Conservation (phyloP, 805 yeast species). For the Pichia insulana region DNA sequence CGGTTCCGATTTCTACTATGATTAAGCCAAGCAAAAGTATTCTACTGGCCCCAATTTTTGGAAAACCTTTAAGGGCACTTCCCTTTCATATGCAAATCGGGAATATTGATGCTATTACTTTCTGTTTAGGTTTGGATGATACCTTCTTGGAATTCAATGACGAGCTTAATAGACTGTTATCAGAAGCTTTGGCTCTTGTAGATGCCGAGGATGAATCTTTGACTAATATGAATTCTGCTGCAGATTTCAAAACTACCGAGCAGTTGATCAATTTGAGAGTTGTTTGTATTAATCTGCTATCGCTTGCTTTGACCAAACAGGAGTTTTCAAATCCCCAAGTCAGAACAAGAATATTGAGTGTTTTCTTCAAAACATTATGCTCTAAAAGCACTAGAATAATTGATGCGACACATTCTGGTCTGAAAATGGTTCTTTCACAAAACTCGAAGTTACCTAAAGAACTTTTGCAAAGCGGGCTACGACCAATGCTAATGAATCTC, state of each 20-base stretch:
- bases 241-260: slow-evolving; percentile 81
- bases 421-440: slow-evolving; percentile 73
- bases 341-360: slow-evolving; percentile 79
- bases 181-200: slow-evolving; percentile 88
- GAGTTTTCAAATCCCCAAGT: slow-evolving; percentile 65
- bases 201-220: slow-evolving; percentile 97
- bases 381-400: slow-evolving; percentile 80
- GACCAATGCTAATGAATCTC: slow-evolving; percentile 91
- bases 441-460: slow-evolving; percentile 90
- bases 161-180: slow-evolving; percentile 72
- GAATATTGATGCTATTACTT: slow-evolving; percentile 93
- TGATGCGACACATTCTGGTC: slow-evolving; percentile 87
- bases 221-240: slow-evolving; percentile 75
- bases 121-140: slow-evolving; percentile 71
- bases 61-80: slow-evolving; percentile 90
- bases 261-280: slow-evolving; percentile 82
- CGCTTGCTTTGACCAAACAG: slow-evolving; percentile 77
- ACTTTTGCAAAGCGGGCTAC: slow-evolving; percentile 83
- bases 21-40: slow-evolving; percentile 78
- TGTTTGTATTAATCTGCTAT: slow-evolving; percentile 76
- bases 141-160: slow-evolving; percentile 82
- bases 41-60: slow-evolving; percentile 86
- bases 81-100: slow-evolving; percentile 99
- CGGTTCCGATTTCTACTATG: slow-evolving; percentile 61
- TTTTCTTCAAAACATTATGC: slow-evolving; percentile 87